Evolutionary conservation across 306 rosid species (phyloP).

Genomic region (Sicyos baderoa): DNA sequence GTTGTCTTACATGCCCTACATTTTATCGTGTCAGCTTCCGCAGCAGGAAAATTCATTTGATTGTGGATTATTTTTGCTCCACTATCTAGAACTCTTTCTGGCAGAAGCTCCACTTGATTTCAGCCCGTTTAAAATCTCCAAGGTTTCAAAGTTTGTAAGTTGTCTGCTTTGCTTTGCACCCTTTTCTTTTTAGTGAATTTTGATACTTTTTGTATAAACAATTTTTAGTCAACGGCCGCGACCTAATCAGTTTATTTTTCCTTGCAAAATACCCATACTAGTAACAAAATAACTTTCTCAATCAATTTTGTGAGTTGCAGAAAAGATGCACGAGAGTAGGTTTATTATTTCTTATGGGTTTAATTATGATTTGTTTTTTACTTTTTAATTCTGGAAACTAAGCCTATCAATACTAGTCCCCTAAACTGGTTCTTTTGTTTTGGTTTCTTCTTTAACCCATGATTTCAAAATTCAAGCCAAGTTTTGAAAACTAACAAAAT

Average conservation of each 20-base stretch:
- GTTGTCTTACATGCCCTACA: slow-evolving; percentile 19
- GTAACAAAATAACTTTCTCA: background rate
- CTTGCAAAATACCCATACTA: background rate
- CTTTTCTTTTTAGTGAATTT: background rate
- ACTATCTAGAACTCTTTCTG: slow-evolving; percentile 83
- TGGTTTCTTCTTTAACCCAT: too few relatives aligned
- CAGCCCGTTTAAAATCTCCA: slow-evolving; percentile 61
- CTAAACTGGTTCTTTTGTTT: too few relatives aligned
- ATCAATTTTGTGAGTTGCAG: background rate
- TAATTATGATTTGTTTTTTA: too few relatives aligned
- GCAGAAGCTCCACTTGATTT: slow-evolving; percentile 68
- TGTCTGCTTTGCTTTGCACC: slow-evolving; percentile 24
- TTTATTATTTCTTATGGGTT: background rate
- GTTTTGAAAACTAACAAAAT: too few relatives aligned
- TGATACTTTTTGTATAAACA: background rate
- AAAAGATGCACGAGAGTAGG: background rate
- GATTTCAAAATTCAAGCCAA: too few relatives aligned
- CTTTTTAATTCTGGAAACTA: too few relatives aligned
- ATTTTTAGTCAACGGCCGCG: background rate
- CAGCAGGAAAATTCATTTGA: slow-evolving; percentile 90
- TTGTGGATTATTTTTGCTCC: slow-evolving; percentile 90
- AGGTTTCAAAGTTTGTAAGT: slow-evolving; percentile 77
- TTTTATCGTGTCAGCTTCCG: slow-evolving; percentile 56
- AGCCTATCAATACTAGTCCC: too few relatives aligned
- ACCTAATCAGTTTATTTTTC: background rate